Evolutionary conservation across 108 stramenopile genomes (phyloP).

Genomic region (Nitzschia palea): DNA sequence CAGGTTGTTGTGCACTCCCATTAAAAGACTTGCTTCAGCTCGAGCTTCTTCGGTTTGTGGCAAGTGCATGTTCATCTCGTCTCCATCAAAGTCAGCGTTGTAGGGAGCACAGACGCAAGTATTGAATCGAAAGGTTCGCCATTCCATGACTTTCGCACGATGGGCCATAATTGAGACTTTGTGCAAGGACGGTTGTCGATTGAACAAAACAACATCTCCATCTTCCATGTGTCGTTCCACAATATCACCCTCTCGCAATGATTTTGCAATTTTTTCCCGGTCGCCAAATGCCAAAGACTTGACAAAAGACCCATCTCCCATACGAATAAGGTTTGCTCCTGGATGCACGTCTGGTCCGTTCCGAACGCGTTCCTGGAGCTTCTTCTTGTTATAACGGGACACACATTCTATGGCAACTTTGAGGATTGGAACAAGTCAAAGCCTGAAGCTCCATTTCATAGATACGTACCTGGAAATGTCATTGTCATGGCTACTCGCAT

Average conservation of each 20-base stretch:
- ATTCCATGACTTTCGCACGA: constrained; percentile 91
- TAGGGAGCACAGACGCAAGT: constrained; percentile 99
- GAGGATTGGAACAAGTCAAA: neutral
- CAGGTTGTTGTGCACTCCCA: constrained; percentile 95
- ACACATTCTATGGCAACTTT: constrained; percentile 86
- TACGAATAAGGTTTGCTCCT: constrained; percentile 94
- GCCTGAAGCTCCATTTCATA: neutral
- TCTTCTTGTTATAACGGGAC: constrained; percentile 93
- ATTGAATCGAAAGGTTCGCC: constrained; percentile 98
- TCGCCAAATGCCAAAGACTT: constrained; percentile 92
- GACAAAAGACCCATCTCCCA: constrained; percentile 67
- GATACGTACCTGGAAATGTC: constrained; percentile 93
- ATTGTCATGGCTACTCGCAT: constrained; percentile 91
- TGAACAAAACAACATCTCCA: constrained; percentile 97
- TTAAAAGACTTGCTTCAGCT: constrained; percentile 91
- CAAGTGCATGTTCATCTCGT: constrained; percentile 99
- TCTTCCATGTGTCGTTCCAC: constrained; percentile 99
- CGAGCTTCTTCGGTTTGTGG: constrained; percentile 99
- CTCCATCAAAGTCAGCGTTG: constrained; percentile 99
- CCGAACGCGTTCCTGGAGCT: constrained; percentile 77
- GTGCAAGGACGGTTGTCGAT: constrained; percentile 99
- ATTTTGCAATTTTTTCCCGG: constrained; percentile 78
- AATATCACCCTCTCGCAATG: constrained; percentile 90
- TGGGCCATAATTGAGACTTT: constrained; percentile 98
- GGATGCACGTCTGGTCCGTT: constrained; percentile 95